A percentile compares a stretch with the other conserved stretches of the same genome.
These are phyloP conservation scores for Symbiodinium pilosum DNA, from an alignment of 73 alveolate genomes.

Conservation along the genomic window DNA sequence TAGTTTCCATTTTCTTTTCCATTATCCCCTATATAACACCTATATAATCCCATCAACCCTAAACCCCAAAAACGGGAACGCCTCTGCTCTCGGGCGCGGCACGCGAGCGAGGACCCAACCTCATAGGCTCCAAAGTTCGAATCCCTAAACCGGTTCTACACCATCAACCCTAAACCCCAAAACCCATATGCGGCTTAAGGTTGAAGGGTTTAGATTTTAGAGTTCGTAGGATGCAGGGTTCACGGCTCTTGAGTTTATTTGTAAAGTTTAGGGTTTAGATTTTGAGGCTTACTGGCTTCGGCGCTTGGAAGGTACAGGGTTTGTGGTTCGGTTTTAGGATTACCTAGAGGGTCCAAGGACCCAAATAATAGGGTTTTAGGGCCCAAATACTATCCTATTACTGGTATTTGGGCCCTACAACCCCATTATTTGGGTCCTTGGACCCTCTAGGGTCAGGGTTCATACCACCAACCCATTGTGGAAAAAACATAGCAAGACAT, in stretches of 20 bases:
- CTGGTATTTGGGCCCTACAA: too few species aligned
- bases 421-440: too few species aligned
- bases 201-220: background rate
- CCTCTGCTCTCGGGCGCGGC: background rate
- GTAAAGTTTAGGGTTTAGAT: background rate
- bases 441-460: too few species aligned
- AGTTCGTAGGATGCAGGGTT: background rate
- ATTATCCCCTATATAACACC: background rate
- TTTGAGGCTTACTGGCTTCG: background rate
- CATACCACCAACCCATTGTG: too few species aligned
- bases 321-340: background rate
- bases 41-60: background rate
- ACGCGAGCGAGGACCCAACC: conserved; percentile 8
- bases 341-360: too few species aligned
- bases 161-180: too few species aligned
- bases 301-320: background rate
- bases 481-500: too few species aligned
- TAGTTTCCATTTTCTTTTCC: background rate
- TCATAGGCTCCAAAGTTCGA: background rate
- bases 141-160: too few species aligned
- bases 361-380: too few species aligned
- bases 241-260: background rate
- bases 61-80: background rate
- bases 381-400: too few species aligned
- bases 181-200: too few species aligned